These are phyloP conservation scores for Chlamydomonas incerta DNA, from an alignment of 139 green algal species.

Conservation along the genomic window DNA sequence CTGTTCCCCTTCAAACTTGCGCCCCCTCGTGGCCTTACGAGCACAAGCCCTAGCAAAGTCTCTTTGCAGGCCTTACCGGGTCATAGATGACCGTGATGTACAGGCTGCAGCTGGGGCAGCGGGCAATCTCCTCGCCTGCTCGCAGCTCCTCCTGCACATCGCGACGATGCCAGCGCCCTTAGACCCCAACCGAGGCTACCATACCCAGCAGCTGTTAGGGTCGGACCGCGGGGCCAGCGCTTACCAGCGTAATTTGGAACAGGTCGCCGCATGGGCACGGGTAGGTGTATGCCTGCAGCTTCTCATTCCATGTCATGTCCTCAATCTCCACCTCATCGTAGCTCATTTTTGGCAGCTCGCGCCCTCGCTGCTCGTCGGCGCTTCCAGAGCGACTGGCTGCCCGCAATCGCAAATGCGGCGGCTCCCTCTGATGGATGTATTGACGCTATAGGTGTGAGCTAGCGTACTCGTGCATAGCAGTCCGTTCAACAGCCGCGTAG, in stretches of 20 bases:
- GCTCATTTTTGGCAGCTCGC: conserved; percentile 55
- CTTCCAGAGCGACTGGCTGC: too few species aligned
- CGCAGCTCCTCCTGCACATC: conserved; percentile 80
- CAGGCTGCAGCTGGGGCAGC: conserved; percentile 95
- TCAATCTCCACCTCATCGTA: conserved; percentile 98
- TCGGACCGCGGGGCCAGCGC: background rate
- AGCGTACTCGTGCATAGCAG: too few species aligned
- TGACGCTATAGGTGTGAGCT: too few species aligned
- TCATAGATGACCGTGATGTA: conserved; percentile 97
- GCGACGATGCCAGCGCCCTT: background rate
- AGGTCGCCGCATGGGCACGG: conserved; percentile 96
- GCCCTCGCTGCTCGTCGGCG: too few species aligned
- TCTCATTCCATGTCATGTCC: conserved; percentile 96
- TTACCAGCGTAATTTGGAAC: conserved; percentile 93
- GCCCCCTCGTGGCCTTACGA: background rate
- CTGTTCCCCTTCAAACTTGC: background rate
- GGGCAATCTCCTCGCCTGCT: conserved; percentile 93
- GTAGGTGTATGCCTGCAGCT: conserved; percentile 93
- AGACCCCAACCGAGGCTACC: too few species aligned
- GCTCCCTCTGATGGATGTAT: too few species aligned
- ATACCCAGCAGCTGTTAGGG: background rate
- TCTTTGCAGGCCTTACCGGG: conserved; percentile 48
- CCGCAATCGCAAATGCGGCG: too few species aligned
- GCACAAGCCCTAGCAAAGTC: background rate
- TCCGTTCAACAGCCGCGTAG: too few species aligned